Evolutionary conservation across 1,284 basidiomycete genomes (phyloP), one percentile per base, ranked within the genome.

Genomic region (Golubevia pallescens): DNA sequence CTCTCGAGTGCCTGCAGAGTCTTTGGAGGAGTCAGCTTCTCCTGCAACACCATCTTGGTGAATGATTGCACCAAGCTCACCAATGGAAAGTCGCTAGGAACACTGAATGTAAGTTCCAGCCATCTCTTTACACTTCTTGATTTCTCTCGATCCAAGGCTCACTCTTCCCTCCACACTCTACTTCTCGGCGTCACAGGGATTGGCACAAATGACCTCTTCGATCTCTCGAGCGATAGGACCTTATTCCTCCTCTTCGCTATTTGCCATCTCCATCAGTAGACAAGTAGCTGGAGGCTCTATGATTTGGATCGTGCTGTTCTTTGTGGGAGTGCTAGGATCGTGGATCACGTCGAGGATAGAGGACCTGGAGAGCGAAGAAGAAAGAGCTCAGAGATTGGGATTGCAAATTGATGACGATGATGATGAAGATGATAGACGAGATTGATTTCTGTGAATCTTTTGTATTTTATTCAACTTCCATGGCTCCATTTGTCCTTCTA

Each of bases 1-100:
- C 5, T 38, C 10, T 38, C 34, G 3, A 38, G 34, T 10, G 34
- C 34, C 3, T 38, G 34, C 10, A 38, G 34, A 38, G 34, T 38
- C 34, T 5, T 38, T 4, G 34, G 34, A 38, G 34, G 34, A 38
- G 10, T 38, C 10, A 38, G 34, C 34, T 73, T 65, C 23, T 68
- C 70, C 0, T 60, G 59, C 10, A 70, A 71, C 57, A 76, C 69
- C 63, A 68, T 78, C 10, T 64, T 78, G 20, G 71, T 76, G 56
- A 78, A 74, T 60, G 68, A 76, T 42, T 73, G 70, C 13, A 63
- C 74, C 2, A 34, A 60, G n/a, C 38, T 74, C 14, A 67, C 69
- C 13, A 3, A 24, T 7, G 65, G 63, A 2, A 62, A 65, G 1
- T 63, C 66, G 8, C 54, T 78, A 21, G 76, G 74, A 0, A 76